A percentile compares a stretch with the other conserved stretches of the same genome.
These are phyloP conservation scores for Paramecium pentaurelia DNA, from an alignment of 73 alveolate genomes.

Conservation along the genomic window DNA sequence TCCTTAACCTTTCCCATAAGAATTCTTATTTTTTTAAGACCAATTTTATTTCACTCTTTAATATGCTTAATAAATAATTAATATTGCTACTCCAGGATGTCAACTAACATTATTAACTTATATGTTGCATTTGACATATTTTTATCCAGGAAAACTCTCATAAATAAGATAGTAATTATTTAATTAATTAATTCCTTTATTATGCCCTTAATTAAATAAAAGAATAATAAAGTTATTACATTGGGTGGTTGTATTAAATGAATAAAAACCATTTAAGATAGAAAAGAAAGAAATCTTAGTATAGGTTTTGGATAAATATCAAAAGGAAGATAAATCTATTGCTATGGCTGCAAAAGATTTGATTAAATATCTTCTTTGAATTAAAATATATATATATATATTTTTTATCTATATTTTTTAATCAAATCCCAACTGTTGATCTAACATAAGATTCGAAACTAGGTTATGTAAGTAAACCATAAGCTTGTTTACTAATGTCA, in stretches of 20 bases:
- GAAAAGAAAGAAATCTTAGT: background rate
- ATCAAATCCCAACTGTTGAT: slow-evolving; percentile 18
- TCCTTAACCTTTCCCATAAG: slow-evolving; percentile 27
- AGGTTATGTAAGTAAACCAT: background rate
- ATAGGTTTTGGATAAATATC: background rate
- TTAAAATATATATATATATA: background rate
- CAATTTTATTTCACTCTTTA: background rate
- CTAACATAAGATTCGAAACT: slow-evolving; percentile 1
- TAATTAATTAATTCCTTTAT: background rate
- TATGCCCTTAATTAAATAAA: background rate
- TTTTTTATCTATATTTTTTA: background rate
- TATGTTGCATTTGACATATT: slow-evolving; percentile 2
- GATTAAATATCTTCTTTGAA: background rate
- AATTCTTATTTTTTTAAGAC: slow-evolving; percentile 1
- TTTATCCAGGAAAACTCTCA: background rate
- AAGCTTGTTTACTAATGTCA: background rate
- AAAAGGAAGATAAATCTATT: background rate
- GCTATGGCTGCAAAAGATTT: background rate
- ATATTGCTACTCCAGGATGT: background rate
- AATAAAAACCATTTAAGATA: slow-evolving; percentile 1
- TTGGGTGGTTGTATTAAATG: slow-evolving; percentile 27
- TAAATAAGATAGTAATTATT: background rate
- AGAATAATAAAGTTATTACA: background rate
- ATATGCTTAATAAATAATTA: background rate
- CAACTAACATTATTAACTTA: background rate